A percentile compares a stretch with the other conserved stretches of the same genome.
Evolutionary conservation across 768 basidiomycete species (phyloP).

Genomic region (Clavulina sp.): DNA sequence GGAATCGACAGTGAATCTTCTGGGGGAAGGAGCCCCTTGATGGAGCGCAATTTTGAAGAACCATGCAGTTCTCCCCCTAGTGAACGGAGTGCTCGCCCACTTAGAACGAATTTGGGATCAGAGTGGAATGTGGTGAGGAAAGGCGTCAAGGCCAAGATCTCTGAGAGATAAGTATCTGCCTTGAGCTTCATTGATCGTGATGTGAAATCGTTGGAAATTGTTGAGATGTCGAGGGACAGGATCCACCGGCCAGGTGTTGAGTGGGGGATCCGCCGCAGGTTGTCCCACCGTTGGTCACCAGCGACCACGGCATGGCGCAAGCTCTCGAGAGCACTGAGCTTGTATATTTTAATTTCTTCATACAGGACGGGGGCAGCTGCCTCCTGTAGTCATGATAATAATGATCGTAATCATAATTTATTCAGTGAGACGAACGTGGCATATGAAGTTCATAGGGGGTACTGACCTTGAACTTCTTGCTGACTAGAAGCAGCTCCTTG

Average conservation of each 20-base stretch:
- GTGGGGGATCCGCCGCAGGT: conserved; percentile 69
- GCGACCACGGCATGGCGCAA: conserved; percentile 39
- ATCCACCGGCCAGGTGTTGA: conserved; percentile 84
- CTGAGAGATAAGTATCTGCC: conserved; percentile 45
- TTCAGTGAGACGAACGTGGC: conserved; percentile 16
- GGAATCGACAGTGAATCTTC: conserved; percentile 31
- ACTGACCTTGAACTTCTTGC: conserved; percentile 25
- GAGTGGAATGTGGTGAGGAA: conserved; percentile 39
- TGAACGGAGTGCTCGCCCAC: conserved; percentile 37
- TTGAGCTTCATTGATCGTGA: conserved; percentile 28
- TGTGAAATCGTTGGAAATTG: conserved; percentile 18
- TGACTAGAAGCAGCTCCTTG: conserved; percentile 21
- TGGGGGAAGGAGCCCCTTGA: conserved; percentile 8
- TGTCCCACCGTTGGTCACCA: conserved; percentile 73
- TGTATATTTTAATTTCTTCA: conserved; percentile 30
- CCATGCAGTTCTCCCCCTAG: conserved; percentile 7
- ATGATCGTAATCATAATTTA: not conserved
- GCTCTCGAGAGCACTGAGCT: conserved; percentile 30
- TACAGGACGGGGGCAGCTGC: conserved; percentile 52
- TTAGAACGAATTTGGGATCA: conserved; percentile 40
- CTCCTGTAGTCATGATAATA: conserved; percentile 26
- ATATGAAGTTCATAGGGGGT: conserved; percentile 20
- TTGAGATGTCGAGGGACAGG: conserved; percentile 51
- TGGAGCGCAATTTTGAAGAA: not conserved
- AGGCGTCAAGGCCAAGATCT: conserved; percentile 48